These are phyloP conservation scores for Polytrichum commune DNA, from an alignment of 225 moss, liverwort and hornwort species.

Conservation along the genomic window DNA sequence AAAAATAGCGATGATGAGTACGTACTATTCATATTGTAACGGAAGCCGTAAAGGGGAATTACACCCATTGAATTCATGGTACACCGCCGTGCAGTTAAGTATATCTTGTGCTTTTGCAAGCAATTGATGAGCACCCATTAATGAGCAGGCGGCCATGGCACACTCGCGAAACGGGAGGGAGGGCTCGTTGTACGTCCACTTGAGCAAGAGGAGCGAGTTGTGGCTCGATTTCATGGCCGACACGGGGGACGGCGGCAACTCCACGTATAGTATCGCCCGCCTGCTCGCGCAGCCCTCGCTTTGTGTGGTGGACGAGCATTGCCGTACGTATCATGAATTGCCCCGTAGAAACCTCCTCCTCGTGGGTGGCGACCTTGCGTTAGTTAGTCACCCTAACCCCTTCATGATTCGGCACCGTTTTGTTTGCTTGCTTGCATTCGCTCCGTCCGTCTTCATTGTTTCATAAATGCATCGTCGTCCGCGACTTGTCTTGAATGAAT, in stretches of 20 bases:
- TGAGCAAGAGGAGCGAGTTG: slow-evolving; percentile 43
- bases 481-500: too few species aligned
- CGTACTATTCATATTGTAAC: too few species aligned
- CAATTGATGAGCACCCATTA: too few species aligned
- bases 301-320: slow-evolving; percentile 27
- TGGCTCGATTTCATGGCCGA: slow-evolving; percentile 71
- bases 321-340: slow-evolving; percentile 25
- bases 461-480: too few species aligned
- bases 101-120: too few species aligned
- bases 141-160: slow-evolving; percentile 46
- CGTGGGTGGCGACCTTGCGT: slow-evolving; percentile 64
- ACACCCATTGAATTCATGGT: too few species aligned
- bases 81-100: too few species aligned
- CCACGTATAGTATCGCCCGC: slow-evolving; percentile 60
- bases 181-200: slow-evolving; percentile 20
- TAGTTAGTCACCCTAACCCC: slow-evolving; percentile 18
- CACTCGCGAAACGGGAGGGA: slow-evolving; percentile 30
- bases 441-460: too few species aligned
- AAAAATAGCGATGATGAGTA: too few species aligned
- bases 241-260: slow-evolving; percentile 60
- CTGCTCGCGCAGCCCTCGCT: slow-evolving; percentile 58
- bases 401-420: neutral
- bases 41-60: too few species aligned
- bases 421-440: too few species aligned
- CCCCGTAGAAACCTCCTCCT: slow-evolving; percentile 54